A percentile compares a stretch with the other conserved stretches of the same genome.
These are phyloP conservation scores for Solanum phureja DNA, from an alignment of 257 asterid species.

Conservation along the genomic window DNA sequence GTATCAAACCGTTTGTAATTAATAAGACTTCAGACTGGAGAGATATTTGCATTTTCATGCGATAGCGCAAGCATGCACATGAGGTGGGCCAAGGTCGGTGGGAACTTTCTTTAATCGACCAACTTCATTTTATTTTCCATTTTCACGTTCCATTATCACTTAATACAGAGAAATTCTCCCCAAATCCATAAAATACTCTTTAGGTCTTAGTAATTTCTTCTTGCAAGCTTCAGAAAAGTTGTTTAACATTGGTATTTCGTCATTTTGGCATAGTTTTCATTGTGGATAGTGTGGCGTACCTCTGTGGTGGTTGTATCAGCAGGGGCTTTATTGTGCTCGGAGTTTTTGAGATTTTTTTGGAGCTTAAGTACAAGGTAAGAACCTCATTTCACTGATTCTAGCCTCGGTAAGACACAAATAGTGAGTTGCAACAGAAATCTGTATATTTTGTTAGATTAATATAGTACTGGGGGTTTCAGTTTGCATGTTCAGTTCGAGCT, in stretches of 20 bases:
- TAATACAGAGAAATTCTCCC: no score
- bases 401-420: not conserved
- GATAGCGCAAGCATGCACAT: not conserved
- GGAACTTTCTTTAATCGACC: no score
- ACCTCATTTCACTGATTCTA: not conserved
- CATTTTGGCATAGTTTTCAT: not conserved
- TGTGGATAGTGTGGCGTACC: not conserved
- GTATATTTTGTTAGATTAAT: not conserved
- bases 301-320: not conserved
- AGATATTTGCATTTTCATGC: not conserved
- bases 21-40: not conserved
- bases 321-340: fast-evolving
- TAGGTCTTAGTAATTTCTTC: not conserved
- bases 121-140: no score
- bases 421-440: no score
- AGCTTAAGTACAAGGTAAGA: not conserved
- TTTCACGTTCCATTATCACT: no score
- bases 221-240: not conserved
- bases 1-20: not conserved
- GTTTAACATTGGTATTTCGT: no score
- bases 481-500: no score
- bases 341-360: no score
- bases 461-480: not conserved
- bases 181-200: no score
- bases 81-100: not conserved